Base-by-base conservation (phyloP, 371 early-diverging fungal genomes). In the Vairimorpha necatrix region DNA sequence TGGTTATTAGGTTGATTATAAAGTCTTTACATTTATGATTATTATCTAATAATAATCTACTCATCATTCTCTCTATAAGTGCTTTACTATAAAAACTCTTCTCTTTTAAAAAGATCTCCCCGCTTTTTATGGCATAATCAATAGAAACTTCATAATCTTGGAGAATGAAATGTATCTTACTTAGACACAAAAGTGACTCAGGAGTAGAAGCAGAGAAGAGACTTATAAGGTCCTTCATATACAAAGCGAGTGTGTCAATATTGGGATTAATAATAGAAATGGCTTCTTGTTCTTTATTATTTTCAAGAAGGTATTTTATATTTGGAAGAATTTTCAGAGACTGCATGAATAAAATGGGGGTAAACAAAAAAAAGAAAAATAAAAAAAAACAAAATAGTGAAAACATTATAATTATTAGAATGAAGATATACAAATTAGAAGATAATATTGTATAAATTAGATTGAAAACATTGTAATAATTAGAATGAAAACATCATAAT, bases 11-110 rank as follows among this genome's bases (percentile, higher is more conserved):
- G 14, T 46, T 11, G 13, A 73, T 16, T 24, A 78, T 73, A 73
- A 72, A 72, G 11, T 30, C 24, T 28, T 58, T 56, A 47, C 60
- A 47, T 20, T 16, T 36, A 47, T 32, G n/a, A 46, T 46, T 28
- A 0, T 11, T 30, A 48, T 66, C 28, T 26, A 22, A 34, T 13
- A 65, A 38, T 32, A 67, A 47, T 4, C 22, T 16, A 16, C 56
- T 48, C 72, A 78, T 72, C 62, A 68, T 73, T 26, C 56, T 67
- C 48, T 63, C 77, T 11, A 78, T 46, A 18, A 78, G 50, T 24
- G 73, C 60, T 28, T 65, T 32, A 38, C 18, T 36, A 61, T 71
- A 77, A 46, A 72, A 78, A 0, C 32, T 30, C 16, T 67, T 65
- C 13, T 62, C 58, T 24, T 61, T 61, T 42, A 62, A 42, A n/a